Conservation (phyloP, 495 filamentous ascomycete species). For the Cercophora sp. region DNA sequence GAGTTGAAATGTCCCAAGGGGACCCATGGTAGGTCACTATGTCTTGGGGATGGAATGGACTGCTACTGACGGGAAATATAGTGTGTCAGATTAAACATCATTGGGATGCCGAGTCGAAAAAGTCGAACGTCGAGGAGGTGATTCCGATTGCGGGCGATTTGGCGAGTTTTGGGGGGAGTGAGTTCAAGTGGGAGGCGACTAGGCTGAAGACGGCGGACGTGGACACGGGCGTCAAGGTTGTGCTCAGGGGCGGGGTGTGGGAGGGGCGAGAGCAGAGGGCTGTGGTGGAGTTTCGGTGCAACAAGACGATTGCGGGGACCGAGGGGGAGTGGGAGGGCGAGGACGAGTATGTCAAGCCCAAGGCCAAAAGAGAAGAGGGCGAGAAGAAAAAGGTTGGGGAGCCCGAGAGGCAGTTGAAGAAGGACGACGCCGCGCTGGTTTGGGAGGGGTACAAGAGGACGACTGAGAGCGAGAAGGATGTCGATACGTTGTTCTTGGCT, state of each 20-base stretch:
- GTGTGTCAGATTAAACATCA: constrained; percentile 75
- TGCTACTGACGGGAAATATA: constrained; percentile 25
- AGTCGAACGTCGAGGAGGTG: constrained; percentile 38
- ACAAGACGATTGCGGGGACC: constrained; percentile 60
- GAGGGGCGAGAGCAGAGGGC: constrained; percentile 58
- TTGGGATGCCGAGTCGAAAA: constrained; percentile 34
- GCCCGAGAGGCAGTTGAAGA: constrained; percentile 43
- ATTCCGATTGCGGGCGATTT: constrained; percentile 76
- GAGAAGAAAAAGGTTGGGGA: constrained; percentile 39
- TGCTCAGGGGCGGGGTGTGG: constrained; percentile 64
- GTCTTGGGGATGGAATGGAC: not conserved
- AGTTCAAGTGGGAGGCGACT: constrained; percentile 58
- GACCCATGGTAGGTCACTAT: constrained; percentile 50
- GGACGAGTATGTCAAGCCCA: constrained; percentile 34
- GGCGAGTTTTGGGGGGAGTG: constrained; percentile 43
- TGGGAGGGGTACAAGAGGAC: constrained; percentile 65
- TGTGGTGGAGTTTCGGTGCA: constrained; percentile 81
- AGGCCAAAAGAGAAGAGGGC: constrained; percentile 14
- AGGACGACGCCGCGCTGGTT: constrained; percentile 56
- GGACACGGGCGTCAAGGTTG: constrained; percentile 62
- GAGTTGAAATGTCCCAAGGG: constrained; percentile 58
- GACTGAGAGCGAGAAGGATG: constrained; percentile 39
- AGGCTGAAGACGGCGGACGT: constrained; percentile 57
- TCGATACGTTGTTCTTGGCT: constrained; percentile 61
- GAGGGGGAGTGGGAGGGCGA: constrained; percentile 57